Evolutionary conservation across 306 rosid genomes (phyloP).

Genomic region (Dryas drummondii): DNA sequence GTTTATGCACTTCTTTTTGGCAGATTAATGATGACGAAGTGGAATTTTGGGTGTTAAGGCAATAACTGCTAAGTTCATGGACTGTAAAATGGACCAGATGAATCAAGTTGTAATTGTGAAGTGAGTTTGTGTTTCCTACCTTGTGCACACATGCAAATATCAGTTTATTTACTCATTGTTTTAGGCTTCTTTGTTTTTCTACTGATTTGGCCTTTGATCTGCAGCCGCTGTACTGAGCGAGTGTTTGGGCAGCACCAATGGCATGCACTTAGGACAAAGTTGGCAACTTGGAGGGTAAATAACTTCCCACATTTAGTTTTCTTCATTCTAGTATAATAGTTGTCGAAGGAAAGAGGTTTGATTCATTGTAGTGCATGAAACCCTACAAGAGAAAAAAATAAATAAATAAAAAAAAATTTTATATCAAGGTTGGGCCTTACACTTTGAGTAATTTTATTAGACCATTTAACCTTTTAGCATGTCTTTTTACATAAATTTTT

Average conservation of each 20-base stretch:
- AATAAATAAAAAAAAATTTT: too few relatives aligned
- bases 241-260: conserved; percentile 80
- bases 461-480: too few relatives aligned
- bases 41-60: conserved; percentile 88
- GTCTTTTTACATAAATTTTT: too few relatives aligned
- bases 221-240: conserved; percentile 74
- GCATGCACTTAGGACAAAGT: conserved; percentile 69
- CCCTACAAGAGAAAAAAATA: too few relatives aligned
- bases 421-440: too few relatives aligned
- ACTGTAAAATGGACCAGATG: conserved; percentile 97
- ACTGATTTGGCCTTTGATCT: conserved; percentile 23
- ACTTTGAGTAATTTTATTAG: too few relatives aligned
- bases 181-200: neutral
- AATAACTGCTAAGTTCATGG: conserved; percentile 73
- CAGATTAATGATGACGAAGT: conserved; percentile 84
- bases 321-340: neutral
- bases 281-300: conserved; percentile 83
- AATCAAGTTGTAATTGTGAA: conserved; percentile 79
- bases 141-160: neutral
- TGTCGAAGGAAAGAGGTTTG: neutral
- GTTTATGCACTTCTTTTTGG: conserved; percentile 17
- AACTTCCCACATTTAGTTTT: conserved; percentile 12
- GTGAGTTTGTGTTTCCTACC: conserved; percentile 35
- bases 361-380: neutral
- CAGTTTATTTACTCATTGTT: neutral